A percentile compares a stretch with the other conserved stretches of the same genome.
phyloP scores from a whole-genome alignment of 805 yeast genomes.

The Jamesozyma piceae region DNA sequence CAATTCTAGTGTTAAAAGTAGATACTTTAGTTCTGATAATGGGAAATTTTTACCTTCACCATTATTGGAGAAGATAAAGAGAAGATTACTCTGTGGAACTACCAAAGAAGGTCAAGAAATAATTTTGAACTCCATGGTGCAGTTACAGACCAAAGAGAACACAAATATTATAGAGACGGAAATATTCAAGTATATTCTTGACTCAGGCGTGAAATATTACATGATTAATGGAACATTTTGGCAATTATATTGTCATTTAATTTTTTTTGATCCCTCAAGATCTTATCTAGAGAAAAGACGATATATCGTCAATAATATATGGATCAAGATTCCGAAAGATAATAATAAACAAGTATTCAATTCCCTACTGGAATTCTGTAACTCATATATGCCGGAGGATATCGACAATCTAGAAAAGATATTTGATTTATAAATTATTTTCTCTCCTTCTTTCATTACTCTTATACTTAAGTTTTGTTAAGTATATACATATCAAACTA shows the following conservation, averaged over 20 bases:
- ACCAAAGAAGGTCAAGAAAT: slow-evolving; percentile 13
- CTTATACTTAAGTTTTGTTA: not conserved
- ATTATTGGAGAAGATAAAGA: slow-evolving; percentile 12
- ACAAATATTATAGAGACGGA: slow-evolving; percentile 14
- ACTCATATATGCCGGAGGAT: slow-evolving; percentile 25
- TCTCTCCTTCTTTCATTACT: not conserved
- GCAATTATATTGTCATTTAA: slow-evolving; percentile 21
- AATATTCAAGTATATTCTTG: slow-evolving; percentile 17
- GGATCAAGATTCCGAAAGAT: slow-evolving; percentile 14
- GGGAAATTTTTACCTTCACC: slow-evolving; percentile 5
- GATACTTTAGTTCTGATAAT: slow-evolving; percentile 10
- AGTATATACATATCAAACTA: too few relatives aligned
- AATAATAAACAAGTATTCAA: not conserved
- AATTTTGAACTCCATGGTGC: slow-evolving; percentile 15
- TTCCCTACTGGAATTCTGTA: slow-evolving; percentile 13
- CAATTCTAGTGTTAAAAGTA: slow-evolving; percentile 10
- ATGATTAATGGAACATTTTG: slow-evolving; percentile 20
- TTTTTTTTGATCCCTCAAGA: slow-evolving; percentile 18
- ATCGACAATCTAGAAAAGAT: slow-evolving; percentile 13
- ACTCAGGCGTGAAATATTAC: slow-evolving; percentile 13
- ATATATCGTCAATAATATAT: slow-evolving; percentile 13
- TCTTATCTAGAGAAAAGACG: slow-evolving; percentile 23
- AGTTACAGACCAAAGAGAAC: slow-evolving; percentile 20
- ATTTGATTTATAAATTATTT: slow-evolving; percentile 1
- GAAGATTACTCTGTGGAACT: slow-evolving; percentile 13